Conservation (phyloP, 805 yeast genomes). For the Suhomyces emberorum region DNA sequence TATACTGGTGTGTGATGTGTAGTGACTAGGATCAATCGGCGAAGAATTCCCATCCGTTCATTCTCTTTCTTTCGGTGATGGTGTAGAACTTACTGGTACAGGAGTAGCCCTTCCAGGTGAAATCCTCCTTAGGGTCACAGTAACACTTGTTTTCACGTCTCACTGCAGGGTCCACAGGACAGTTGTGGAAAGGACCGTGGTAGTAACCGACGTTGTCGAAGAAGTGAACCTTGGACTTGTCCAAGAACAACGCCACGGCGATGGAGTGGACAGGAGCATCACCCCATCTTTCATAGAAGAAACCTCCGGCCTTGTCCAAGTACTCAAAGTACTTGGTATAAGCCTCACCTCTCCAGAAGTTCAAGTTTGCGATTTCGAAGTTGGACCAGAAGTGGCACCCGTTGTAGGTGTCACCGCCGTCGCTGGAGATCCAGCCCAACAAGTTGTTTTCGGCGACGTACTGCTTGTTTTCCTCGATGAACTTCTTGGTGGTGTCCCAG, state of each 20-base stretch:
- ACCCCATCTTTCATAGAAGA: conserved; percentile 92
- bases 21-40: conserved; percentile 37
- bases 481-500: conserved; percentile 74
- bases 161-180: conserved; percentile 67
- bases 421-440: conserved; percentile 67
- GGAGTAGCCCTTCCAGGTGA: conserved; percentile 72
- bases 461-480: conserved; percentile 57
- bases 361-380: conserved; percentile 75
- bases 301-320: conserved; percentile 83
- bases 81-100: conserved; percentile 66
- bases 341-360: conserved; percentile 72
- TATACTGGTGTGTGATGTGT: too few relatives aligned
- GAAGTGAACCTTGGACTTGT: conserved; percentile 66
- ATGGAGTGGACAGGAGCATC: conserved; percentile 92
- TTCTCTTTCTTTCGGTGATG: conserved; percentile 54
- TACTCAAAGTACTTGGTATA: conserved; percentile 67
- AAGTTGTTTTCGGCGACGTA: conserved; percentile 60
- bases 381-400: conserved; percentile 91
- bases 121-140: conserved; percentile 70
- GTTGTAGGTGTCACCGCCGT: conserved; percentile 66
- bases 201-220: conserved; percentile 83
- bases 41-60: conserved; percentile 67
- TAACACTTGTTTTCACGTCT: conserved; percentile 63
- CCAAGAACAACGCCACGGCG: conserved; percentile 76
- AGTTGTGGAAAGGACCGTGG: conserved; percentile 77